phyloP scores from a whole-genome alignment of 2,329 filamentous ascomycete species.

The Sporothrix pseudoabietina region DNA sequence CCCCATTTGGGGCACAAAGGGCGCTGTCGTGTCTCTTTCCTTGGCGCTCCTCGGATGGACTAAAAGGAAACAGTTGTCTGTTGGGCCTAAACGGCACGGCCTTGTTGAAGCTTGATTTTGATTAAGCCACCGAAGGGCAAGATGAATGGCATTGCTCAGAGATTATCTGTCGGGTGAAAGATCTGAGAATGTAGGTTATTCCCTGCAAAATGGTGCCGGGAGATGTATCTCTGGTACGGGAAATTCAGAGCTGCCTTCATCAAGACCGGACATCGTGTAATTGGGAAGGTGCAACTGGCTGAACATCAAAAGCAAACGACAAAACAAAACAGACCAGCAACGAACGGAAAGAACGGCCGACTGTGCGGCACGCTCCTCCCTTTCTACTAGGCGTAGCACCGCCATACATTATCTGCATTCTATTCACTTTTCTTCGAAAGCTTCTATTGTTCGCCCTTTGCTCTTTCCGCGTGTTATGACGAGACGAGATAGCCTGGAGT shows the following conservation, averaged over 20 bases:
- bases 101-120: neutral
- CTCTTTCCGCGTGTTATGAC: neutral
- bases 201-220: neutral
- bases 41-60: neutral
- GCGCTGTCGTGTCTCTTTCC: slow-evolving; percentile 5
- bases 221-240: neutral
- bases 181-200: too few relatives aligned
- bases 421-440: neutral
- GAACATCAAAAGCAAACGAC: neutral
- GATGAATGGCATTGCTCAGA: neutral
- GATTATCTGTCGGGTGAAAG: neutral
- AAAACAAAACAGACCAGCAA: neutral
- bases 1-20: slow-evolving; percentile 1
- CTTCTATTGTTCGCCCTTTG: neutral
- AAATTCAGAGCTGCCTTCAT: neutral
- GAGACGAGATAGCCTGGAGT: neutral
- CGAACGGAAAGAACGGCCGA: neutral
- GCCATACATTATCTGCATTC: neutral
- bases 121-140: neutral
- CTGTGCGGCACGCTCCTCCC: neutral
- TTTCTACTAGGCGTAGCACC: neutral
- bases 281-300: neutral
- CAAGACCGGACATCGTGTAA: neutral
- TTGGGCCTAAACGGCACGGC: slow-evolving; percentile 1
- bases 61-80: neutral